Percentiles rank a stretch among this genome's conserved stretches.
Conservation (phyloP, 345 rosid genomes). For the Atalantia buxifolia region DNA sequence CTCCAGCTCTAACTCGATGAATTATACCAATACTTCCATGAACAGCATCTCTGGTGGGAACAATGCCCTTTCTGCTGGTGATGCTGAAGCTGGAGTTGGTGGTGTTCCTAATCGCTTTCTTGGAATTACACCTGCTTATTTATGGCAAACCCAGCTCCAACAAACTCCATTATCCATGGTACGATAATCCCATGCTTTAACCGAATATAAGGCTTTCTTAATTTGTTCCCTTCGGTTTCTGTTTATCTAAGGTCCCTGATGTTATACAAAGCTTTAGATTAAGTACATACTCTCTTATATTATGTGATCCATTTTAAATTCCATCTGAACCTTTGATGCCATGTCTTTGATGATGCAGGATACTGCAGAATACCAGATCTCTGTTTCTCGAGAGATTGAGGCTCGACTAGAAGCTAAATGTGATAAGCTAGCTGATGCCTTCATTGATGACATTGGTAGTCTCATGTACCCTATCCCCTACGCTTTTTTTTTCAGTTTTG, state of each 20-base stretch:
- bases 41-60: conserved; percentile 42
- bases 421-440: conserved; percentile 81
- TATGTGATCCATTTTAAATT: conserved; percentile 1
- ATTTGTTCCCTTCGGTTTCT: background rate
- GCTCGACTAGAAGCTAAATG: conserved; percentile 77
- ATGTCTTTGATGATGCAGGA: conserved; percentile 44
- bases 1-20: conserved; percentile 68
- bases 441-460: conserved; percentile 87
- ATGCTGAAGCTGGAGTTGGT: conserved; percentile 76
- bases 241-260: conserved; percentile 5
- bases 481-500: conserved; percentile 5
- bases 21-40: conserved; percentile 51
- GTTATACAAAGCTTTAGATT: background rate
- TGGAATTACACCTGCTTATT: conserved; percentile 82
- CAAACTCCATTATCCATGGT: conserved; percentile 63
- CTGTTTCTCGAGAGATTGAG: conserved; percentile 82
- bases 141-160: conserved; percentile 88
- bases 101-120: conserved; percentile 93
- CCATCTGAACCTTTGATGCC: background rate
- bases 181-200: conserved; percentile 1
- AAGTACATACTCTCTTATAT: background rate
- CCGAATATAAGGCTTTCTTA: background rate
- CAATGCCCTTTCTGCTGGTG: conserved; percentile 40
- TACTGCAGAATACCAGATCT: conserved; percentile 79
- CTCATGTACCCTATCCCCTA: background rate